Percentiles rank a stretch among this genome's conserved stretches.
Evolutionary conservation across 768 basidiomycete genomes (phyloP).

Genomic region (Neoboletus magnificus): DNA sequence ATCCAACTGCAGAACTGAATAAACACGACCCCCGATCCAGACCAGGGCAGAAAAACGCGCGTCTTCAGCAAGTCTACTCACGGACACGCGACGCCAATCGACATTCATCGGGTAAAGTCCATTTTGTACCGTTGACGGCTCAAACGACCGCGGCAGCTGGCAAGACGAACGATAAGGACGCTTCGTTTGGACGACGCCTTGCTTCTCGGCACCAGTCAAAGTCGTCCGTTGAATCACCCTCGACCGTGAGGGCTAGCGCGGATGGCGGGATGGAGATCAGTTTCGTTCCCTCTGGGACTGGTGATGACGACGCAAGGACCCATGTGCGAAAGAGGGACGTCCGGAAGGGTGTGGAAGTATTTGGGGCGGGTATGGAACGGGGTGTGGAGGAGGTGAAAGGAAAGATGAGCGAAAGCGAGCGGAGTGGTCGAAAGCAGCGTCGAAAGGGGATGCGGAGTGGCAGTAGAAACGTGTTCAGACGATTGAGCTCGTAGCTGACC

Average conservation of each 20-base stretch:
- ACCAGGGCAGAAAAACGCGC: constrained; percentile 47
- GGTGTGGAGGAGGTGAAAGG: constrained; percentile 51
- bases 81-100: constrained; percentile 44
- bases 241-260: constrained; percentile 24
- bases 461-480: constrained; percentile 78
- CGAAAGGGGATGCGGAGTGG: constrained; percentile 83
- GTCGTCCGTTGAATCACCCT: constrained; percentile 12
- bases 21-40: constrained; percentile 55
- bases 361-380: constrained; percentile 88
- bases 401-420: constrained; percentile 60
- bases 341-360: constrained; percentile 68
- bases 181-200: constrained; percentile 73
- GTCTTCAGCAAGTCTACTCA: constrained; percentile 44
- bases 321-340: constrained; percentile 33
- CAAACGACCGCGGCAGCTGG: constrained; percentile 28
- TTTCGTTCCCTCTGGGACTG: constrained; percentile 60
- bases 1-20: constrained; percentile 41
- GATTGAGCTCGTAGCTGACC: constrained; percentile 14
- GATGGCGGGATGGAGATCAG: constrained; percentile 82
- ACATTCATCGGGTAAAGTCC: constrained; percentile 46
- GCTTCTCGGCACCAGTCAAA: constrained; percentile 21
- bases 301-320: constrained; percentile 7
- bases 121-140: constrained; percentile 64
- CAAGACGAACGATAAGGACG: constrained; percentile 42
- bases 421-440: constrained; percentile 75